Conservation (phyloP, 805 yeast genomes). For the Grigorovia humatica region DNA sequence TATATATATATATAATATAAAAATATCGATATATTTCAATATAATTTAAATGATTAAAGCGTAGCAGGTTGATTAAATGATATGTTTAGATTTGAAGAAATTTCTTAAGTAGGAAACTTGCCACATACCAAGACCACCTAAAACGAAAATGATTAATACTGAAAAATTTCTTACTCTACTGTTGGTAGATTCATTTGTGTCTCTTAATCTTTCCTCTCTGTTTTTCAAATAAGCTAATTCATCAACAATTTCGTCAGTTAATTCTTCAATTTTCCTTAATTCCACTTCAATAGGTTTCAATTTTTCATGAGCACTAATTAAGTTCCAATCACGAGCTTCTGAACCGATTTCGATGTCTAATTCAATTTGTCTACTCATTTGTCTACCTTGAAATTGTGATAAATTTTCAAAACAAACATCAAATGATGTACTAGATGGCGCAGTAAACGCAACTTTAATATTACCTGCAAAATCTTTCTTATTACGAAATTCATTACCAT, state of each 20-base stretch:
- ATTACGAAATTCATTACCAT: slow-evolving; percentile 78
- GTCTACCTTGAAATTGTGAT: slow-evolving; percentile 24
- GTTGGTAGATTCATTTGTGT: slow-evolving; percentile 94
- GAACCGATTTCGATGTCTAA: slow-evolving; percentile 92
- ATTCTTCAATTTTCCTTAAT: slow-evolving; percentile 74
- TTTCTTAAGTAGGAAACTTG: slow-evolving; percentile 86
- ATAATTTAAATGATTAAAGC: too few relatives aligned
- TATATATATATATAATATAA: background rate
- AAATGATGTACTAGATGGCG: slow-evolving; percentile 71
- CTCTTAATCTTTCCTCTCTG: slow-evolving; percentile 89
- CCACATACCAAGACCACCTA: slow-evolving; percentile 80
- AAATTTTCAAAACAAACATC: slow-evolving; percentile 85
- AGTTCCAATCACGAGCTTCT: slow-evolving; percentile 96
- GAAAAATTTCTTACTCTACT: slow-evolving; percentile 86
- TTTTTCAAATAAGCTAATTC: slow-evolving; percentile 75
- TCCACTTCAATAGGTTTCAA: slow-evolving; percentile 89
- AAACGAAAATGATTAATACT: slow-evolving; percentile 50
- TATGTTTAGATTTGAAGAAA: slow-evolving; percentile 81
- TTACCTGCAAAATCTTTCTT: slow-evolving; percentile 67
- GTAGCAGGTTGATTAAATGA: slow-evolving; percentile 35
- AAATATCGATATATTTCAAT: background rate
- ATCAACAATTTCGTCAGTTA: slow-evolving; percentile 67
- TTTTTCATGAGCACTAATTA: slow-evolving; percentile 83
- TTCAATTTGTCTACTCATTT: slow-evolving; percentile 61
- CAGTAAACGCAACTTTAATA: slow-evolving; percentile 70